phyloP scores from a whole-genome alignment of 805 yeast species.

The Saccharomycopsis javanensis region DNA sequence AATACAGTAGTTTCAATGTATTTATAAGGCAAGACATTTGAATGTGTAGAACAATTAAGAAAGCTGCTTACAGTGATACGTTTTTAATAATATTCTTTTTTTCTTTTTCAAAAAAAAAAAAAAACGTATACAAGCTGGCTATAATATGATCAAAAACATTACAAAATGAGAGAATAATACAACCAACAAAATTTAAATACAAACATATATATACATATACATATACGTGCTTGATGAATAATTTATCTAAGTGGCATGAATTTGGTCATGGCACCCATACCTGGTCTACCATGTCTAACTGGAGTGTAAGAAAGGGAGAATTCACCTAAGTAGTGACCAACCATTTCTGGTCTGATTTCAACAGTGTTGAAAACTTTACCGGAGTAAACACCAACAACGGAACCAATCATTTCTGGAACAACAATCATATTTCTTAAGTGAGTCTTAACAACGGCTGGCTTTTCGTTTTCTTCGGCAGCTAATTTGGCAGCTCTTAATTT shows the following conservation, averaged over 20 bases:
- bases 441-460: constrained; percentile 97
- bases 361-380: constrained; percentile 99
- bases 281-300: constrained; percentile 99
- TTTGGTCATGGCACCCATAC: constrained; percentile 57
- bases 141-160: not conserved
- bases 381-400: constrained; percentile 97
- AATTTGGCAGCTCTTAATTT: constrained; percentile 96
- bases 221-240: not conserved
- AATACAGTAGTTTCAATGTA: too few relatives aligned
- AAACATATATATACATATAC: not conserved
- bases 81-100: not conserved
- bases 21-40: too few relatives aligned
- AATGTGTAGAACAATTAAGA: too few relatives aligned
- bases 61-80: not conserved
- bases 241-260: constrained; percentile 61
- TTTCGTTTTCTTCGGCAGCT: constrained; percentile 83
- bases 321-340: constrained; percentile 99
- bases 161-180: not conserved
- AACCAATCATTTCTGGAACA: constrained; percentile 99
- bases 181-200: not conserved
- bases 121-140: not conserved
- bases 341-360: constrained; percentile 99
- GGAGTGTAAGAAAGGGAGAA: constrained; percentile 99
- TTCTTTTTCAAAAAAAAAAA: too few relatives aligned
- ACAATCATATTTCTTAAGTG: constrained; percentile 98